A percentile compares a stretch with the other conserved stretches of the same genome.
Conservation (phyloP, 805 yeast species). For the Cyberlindnera petersonii region DNA sequence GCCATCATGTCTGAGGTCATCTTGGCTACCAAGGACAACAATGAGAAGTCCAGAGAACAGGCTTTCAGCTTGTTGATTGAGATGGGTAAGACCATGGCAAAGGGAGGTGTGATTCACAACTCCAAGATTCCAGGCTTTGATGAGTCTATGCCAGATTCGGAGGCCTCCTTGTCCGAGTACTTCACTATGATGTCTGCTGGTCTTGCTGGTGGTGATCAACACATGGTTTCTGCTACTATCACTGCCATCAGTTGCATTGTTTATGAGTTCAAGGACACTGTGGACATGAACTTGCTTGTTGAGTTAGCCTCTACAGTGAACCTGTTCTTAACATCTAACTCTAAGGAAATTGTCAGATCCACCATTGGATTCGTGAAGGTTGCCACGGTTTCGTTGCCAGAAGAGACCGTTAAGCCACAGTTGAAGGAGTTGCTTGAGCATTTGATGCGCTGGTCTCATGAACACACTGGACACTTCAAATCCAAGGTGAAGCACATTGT, state of each 20-base stretch:
- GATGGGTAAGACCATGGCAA: constrained; percentile 73
- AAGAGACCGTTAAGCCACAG: constrained; percentile 63
- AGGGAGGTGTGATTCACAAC: constrained; percentile 64
- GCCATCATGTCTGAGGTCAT: constrained; percentile 82
- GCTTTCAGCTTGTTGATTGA: constrained; percentile 71
- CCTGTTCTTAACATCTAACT: constrained; percentile 83
- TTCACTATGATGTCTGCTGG: constrained; percentile 96
- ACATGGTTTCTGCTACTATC: constrained; percentile 95
- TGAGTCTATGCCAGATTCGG: constrained; percentile 51
- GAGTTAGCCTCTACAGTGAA: constrained; percentile 87
- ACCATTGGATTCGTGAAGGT: constrained; percentile 94
- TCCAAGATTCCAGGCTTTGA: constrained; percentile 65
- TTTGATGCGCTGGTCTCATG: constrained; percentile 89
- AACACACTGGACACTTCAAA: constrained; percentile 92
- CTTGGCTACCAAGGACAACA: constrained; percentile 84
- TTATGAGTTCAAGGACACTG: constrained; percentile 72
- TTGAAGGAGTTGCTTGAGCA: constrained; percentile 64
- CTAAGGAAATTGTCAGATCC: constrained; percentile 89
- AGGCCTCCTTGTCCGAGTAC: constrained; percentile 74
- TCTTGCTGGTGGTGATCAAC: constrained; percentile 87
- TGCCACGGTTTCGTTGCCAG: constrained; percentile 77
- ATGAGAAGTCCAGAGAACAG: constrained; percentile 83
- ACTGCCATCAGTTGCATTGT: constrained; percentile 85
- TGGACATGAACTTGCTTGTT: constrained; percentile 55
- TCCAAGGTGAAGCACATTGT: constrained; percentile 88